A percentile compares a stretch with the other conserved stretches of the same genome.
Evolutionary conservation across 2,329 filamentous ascomycete genomes (phyloP).

Genomic region (Tolypocladium ovalisporum): DNA sequence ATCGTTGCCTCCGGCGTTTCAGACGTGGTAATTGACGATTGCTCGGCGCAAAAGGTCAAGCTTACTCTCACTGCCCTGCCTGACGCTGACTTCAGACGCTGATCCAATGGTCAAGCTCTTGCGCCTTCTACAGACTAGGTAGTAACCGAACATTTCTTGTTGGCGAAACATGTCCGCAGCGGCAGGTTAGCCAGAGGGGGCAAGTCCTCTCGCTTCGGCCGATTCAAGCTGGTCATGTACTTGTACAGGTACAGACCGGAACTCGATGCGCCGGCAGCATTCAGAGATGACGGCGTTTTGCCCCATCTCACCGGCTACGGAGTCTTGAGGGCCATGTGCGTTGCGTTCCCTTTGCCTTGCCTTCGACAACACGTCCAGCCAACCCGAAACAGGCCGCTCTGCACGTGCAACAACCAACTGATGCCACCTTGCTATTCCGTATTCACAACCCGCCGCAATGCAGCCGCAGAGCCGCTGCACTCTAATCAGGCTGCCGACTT

Average conservation of each 20-base stretch:
- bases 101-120: neutral
- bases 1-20: neutral
- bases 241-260: too few relatives aligned
- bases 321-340: neutral
- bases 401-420: neutral
- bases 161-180: neutral
- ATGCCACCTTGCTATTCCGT: neutral
- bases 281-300: neutral
- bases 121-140: too few relatives aligned
- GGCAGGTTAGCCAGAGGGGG: neutral
- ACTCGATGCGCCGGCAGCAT: too few relatives aligned
- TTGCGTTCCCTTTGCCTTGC: too few relatives aligned
- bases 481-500: neutral
- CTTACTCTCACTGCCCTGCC: neutral
- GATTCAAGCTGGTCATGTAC: too few relatives aligned
- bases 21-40: neutral
- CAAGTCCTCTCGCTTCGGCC: neutral
- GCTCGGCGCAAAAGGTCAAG: neutral
- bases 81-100: neutral
- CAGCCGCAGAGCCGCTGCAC: neutral
- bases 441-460: neutral
- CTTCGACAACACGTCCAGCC: neutral
- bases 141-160: neutral
- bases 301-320: neutral
- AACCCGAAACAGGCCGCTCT: neutral